Base-by-base conservation (phyloP, 2,329 filamentous ascomycete genomes). In the Penicillium fuscoglaucum region DNA sequence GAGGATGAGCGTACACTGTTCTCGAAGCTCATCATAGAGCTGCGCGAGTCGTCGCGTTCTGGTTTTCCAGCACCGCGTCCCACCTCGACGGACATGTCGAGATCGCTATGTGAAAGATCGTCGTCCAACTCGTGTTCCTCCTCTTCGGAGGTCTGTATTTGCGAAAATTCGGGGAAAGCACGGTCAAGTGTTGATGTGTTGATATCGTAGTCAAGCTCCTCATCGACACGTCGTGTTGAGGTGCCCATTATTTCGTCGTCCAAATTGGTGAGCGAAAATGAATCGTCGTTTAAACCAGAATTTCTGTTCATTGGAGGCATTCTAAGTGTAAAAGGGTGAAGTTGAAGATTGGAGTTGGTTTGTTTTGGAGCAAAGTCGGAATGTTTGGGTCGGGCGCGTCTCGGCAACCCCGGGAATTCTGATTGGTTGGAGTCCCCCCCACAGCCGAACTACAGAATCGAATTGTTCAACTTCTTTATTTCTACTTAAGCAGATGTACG, bases 31-130 rank as follows among this genome's bases (percentile, higher is more conserved):
- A 84, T 79, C 40, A 78, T 70, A 6, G 78, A 77, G 60, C 81
- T 78, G 46, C 80, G 79, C 29, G 82, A 84, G 64, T 83, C 78
- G 60, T 83, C 76, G 65, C 61, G 70, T 59, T 62, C 60, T 17
- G 61, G 61, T 61, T 71, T 78, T 60, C 76, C 76, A 24, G 74
- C 70, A 33, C 81, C 84, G 55, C 86, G 79, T 46, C 82, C 84
- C 33, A 84, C 69, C 66, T 88, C 85, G 56, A 87, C 77, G 2
- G 83, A 85, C 59, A 81, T 75, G 52, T 77, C 78, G 50, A 80
- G 77, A 41, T 82, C 77, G 13, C 76, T 73, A 4, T 69, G 70
- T 55, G 56, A 60, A 48, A 61, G 52, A 5, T 54, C 48, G 26
- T 58, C 59, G 24, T 56, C 52, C 35, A 52, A 19, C 24, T 74